Evolutionary conservation across 2,329 filamentous ascomycete genomes (phyloP), one percentile per base, ranked within the genome.

Genomic region (Calycina herbarum): DNA sequence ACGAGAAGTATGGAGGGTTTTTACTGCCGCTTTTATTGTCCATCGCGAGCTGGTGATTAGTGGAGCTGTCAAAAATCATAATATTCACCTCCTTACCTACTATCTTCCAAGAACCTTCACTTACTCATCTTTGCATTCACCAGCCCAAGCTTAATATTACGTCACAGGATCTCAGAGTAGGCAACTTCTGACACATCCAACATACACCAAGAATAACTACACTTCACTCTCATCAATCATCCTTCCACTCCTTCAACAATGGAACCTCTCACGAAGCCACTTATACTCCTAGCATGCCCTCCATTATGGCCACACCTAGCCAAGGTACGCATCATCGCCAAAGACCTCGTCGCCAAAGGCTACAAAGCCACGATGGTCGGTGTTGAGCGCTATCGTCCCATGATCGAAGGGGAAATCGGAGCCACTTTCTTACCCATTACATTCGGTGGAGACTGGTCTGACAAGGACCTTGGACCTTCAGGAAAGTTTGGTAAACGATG

Each of bases 291-390:
- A 31, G 40, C n/a, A 27, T 61, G 40, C 27, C 20, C 38, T n/a
- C 59, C 42, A 13, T 15, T 48, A 13, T 15, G 4, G 13, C 38
- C 11, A 17, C 61, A 62, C 35, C 8, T 62, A 7, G 17, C 33
- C 15, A 48, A 48, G 20, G 13, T 70, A 11, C 62, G 67, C 2
- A 64, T 59, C 11, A 71, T 73, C 11, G 63, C 67, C 2, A 71
- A 70, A 33, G 59, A 57, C 0, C 66, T 73, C 10, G 69, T 79
- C 13, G 68, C 72, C 11, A 72, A 76, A 5, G 81, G 80, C 3
- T 83, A 80, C 64, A 73, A 78, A 8, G 73, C 81, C 2, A 80
- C 77, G 1, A 79, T 82, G 68, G 76, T 83, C 20, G 75, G 76
- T 5, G 78, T 78, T 1, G 70, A 72, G 0, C 68, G 76, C 7